A percentile compares a stretch with the other conserved stretches of the same genome.
Evolutionary conservation across 2,329 filamentous ascomycete genomes (phyloP).

Genomic region (Pestalotiopsis sp.): DNA sequence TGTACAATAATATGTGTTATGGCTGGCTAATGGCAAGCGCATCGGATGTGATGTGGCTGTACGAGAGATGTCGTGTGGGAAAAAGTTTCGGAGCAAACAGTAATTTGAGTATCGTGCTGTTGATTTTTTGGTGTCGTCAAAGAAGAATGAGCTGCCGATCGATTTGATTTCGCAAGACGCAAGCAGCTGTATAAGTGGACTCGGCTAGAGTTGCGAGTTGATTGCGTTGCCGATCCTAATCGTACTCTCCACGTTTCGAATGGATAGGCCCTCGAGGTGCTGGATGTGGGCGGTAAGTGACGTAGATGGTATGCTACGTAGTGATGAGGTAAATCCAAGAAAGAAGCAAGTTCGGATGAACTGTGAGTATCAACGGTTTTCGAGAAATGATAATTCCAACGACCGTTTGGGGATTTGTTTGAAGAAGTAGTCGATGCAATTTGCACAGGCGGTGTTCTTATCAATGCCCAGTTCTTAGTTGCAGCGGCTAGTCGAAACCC

Average conservation of each 20-base stretch:
- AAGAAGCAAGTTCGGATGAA: background rate
- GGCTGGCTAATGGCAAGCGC: slow-evolving; percentile 26
- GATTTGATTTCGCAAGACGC: background rate
- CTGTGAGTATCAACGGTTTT: background rate
- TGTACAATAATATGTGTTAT: slow-evolving; percentile 3
- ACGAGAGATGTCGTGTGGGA: too few relatives aligned
- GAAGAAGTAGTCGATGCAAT: background rate
- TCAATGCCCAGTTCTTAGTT: background rate
- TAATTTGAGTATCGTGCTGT: background rate
- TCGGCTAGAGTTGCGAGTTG: slow-evolving; percentile 11
- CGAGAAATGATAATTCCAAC: background rate
- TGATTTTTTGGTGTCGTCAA: background rate
- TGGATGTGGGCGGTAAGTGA: background rate
- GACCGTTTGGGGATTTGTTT: background rate
- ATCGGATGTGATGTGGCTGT: slow-evolving; percentile 21
- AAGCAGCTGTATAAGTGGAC: slow-evolving; percentile 11
- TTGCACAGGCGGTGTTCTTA: background rate
- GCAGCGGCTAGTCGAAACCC: background rate
- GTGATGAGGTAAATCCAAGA: background rate
- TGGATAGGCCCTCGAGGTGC: background rate
- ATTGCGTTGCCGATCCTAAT: slow-evolving; percentile 12
- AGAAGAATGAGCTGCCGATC: background rate
- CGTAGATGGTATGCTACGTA: background rate
- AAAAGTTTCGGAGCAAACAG: background rate
- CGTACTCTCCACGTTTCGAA: background rate